Evolutionary conservation across 2,329 filamentous ascomycete genomes (phyloP).

Genomic region (Lecanicillium sp.): DNA sequence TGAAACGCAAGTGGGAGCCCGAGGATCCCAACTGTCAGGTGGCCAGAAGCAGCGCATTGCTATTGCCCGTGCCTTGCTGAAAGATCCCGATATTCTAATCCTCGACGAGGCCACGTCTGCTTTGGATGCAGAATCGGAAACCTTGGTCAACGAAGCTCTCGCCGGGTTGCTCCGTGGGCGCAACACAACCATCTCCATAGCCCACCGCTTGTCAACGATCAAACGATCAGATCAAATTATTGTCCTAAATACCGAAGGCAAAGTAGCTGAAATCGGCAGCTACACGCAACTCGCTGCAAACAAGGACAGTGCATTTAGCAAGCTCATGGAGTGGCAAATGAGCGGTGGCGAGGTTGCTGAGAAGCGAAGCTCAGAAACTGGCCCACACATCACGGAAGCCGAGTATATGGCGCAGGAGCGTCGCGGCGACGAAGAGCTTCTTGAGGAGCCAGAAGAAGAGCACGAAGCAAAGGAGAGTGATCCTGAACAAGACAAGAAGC

Average conservation of each 20-base stretch:
- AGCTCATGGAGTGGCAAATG: slow-evolving; percentile 98
- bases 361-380: slow-evolving; percentile 23
- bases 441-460: slow-evolving; percentile 23
- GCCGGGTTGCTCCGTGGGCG: slow-evolving; percentile 71
- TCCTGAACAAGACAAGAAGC: slow-evolving; percentile 12
- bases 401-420: slow-evolving; percentile 38
- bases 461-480: slow-evolving; percentile 16
- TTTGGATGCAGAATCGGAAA: slow-evolving; percentile 93
- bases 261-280: slow-evolving; percentile 82
- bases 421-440: slow-evolving; percentile 29
- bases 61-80: slow-evolving; percentile 88
- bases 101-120: slow-evolving; percentile 95
- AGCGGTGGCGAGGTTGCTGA: slow-evolving; percentile 64
- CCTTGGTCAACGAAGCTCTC: slow-evolving; percentile 87
- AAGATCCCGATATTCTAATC: slow-evolving; percentile 93
- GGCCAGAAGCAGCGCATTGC: slow-evolving; percentile 98
- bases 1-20: slow-evolving; percentile 85
- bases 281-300: slow-evolving; percentile 70
- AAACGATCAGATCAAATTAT: slow-evolving; percentile 94
- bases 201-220: slow-evolving; percentile 91
- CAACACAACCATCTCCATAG: slow-evolving; percentile 96
- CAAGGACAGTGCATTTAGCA: slow-evolving; percentile 77
- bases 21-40: slow-evolving; percentile 88
- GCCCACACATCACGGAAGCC: slow-evolving; percentile 38
- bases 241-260: slow-evolving; percentile 78